Conservation (phyloP, 1,284 basidiomycete genomes). For the Moniliophthora roreri region DNA sequence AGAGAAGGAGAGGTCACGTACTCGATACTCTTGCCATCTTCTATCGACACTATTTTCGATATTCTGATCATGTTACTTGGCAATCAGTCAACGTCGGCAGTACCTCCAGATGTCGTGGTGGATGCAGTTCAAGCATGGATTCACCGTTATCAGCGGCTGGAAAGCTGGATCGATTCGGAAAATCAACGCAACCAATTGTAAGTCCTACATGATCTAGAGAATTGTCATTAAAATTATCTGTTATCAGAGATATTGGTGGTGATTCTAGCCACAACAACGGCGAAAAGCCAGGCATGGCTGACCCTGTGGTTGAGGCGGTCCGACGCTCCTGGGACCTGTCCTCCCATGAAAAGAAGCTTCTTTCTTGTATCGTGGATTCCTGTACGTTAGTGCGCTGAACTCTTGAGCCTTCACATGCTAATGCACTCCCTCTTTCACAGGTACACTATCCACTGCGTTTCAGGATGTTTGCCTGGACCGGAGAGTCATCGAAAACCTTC, state of each 20-base stretch:
- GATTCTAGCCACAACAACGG: no score
- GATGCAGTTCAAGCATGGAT: neutral
- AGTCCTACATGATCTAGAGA: neutral
- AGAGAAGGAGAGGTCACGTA: neutral
- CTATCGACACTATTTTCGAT: neutral
- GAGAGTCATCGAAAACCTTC: conserved; percentile 1
- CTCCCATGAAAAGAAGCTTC: no score
- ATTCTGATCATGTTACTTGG: neutral
- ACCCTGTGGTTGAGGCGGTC: neutral
- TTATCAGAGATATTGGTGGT: no score
- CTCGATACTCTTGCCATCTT: neutral
- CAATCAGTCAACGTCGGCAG: neutral
- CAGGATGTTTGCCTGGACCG: neutral
- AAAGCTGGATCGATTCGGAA: neutral
- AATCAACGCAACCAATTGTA: neutral
- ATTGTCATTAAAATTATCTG: no score
- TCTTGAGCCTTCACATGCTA: neutral
- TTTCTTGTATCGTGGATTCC: no score
- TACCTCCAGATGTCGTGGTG: neutral
- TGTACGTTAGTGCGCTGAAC: no score
- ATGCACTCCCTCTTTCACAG: neutral
- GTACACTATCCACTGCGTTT: neutral
- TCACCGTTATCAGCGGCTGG: neutral
- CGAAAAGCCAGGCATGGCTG: neutral
- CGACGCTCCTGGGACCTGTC: no score